Conservation (phyloP, 2,329 filamentous ascomycete genomes). For the Aspergillus tamarii region DNA sequence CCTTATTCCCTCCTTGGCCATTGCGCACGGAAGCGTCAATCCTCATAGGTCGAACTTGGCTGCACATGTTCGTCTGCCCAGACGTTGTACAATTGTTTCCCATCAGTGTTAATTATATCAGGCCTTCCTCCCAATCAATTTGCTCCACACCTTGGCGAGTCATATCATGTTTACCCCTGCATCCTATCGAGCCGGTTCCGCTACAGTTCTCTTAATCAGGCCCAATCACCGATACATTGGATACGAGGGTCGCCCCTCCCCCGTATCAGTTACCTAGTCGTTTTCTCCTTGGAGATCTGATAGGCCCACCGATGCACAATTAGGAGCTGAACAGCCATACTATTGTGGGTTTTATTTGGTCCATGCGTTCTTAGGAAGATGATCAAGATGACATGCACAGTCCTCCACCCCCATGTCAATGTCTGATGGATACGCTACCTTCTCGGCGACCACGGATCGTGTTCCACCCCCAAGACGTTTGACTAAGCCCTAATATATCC, state of each 20-base stretch:
- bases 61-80: not conserved
- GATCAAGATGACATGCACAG: not conserved
- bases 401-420: not conserved
- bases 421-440: slow-evolving; percentile 1
- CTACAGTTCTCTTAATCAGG: not conserved
- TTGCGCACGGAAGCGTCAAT: not conserved
- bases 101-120: not conserved
- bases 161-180: slow-evolving; percentile 9
- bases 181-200: slow-evolving; percentile 9
- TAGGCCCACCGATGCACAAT: not conserved
- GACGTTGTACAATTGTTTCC: slow-evolving; percentile 1
- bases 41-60: not conserved
- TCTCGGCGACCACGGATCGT: not conserved
- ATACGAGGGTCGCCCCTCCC: slow-evolving; percentile 13
- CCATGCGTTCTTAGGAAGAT: not conserved
- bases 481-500: not conserved
- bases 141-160: not conserved
- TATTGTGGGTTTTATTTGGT: not conserved
- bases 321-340: not conserved
- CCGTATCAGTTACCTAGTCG: not conserved
- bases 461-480: not conserved
- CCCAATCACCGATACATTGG: slow-evolving; percentile 7
- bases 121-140: not conserved
- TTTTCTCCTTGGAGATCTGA: not conserved
- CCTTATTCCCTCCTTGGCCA: not conserved